Conservation (phyloP, 805 yeast species). For the Torulaspora delbrueckii region DNA sequence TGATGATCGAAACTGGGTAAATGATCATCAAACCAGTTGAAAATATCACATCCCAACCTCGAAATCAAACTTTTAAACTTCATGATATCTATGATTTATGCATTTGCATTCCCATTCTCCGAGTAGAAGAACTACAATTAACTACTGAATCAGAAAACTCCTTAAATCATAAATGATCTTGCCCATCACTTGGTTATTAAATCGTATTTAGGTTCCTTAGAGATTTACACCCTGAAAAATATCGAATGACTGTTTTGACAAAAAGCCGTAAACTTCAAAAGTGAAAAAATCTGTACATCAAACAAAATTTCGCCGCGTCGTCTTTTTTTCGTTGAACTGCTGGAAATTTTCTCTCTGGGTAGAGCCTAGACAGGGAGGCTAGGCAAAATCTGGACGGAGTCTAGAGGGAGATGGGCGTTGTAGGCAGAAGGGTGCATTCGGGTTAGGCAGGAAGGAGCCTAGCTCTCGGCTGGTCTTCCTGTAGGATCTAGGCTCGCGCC, state of each 20-base stretch:
- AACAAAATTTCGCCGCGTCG: not conserved
- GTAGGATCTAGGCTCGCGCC: not conserved
- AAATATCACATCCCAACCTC: not conserved
- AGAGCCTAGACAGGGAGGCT: too few species aligned
- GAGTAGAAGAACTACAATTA: too few species aligned
- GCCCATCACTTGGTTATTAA: not conserved
- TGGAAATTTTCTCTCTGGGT: not conserved
- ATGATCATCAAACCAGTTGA: conserved; percentile 2
- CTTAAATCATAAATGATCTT: too few species aligned
- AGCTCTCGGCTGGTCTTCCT: not conserved
- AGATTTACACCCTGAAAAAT: not conserved
- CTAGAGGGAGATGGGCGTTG: too few species aligned
- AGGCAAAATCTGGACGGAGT: too few species aligned
- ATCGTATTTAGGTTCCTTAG: not conserved
- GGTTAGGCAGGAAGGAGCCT: not conserved
- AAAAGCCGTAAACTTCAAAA: not conserved
- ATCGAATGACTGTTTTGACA: not conserved
- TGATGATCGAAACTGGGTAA: conserved; percentile 19
- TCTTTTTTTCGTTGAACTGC: not conserved
- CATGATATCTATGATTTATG: too few species aligned
- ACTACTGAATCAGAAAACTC: too few species aligned
- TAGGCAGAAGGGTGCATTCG: too few species aligned
- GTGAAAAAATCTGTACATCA: not conserved
- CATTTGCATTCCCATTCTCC: too few species aligned
- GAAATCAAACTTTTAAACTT: too few species aligned